A percentile compares a stretch with the other conserved stretches of the same genome.
Evolutionary conservation across 2,329 filamentous ascomycete genomes (phyloP).

Genomic region (Cyphellophora europaea): DNA sequence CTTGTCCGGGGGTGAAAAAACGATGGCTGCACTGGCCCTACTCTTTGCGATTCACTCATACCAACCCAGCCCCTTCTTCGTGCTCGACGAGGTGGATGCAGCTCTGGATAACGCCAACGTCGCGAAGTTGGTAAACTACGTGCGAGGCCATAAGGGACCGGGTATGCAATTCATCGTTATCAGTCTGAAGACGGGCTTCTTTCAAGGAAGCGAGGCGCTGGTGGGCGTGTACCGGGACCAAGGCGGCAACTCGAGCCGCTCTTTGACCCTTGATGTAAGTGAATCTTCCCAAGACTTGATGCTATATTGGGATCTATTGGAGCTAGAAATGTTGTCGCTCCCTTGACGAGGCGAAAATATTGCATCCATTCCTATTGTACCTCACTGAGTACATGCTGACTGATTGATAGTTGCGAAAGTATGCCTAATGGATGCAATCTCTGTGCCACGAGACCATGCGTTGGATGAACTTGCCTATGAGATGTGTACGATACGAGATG

Average conservation of each 20-base stretch:
- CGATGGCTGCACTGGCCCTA: slow-evolving; percentile 92
- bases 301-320: neutral
- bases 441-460: too few species aligned
- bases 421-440: too few species aligned
- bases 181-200: slow-evolving; percentile 86
- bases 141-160: slow-evolving; percentile 78
- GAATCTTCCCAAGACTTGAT: slow-evolving; percentile 3
- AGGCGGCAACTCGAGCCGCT: slow-evolving; percentile 81
- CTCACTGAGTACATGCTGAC: too few species aligned
- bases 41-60: slow-evolving; percentile 95
- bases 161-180: slow-evolving; percentile 99
- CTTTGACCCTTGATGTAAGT: slow-evolving; percentile 91
- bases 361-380: too few species aligned
- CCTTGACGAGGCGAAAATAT: too few species aligned
- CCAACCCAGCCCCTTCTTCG: slow-evolving; percentile 93
- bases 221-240: slow-evolving; percentile 96
- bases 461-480: too few species aligned
- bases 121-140: slow-evolving; percentile 91
- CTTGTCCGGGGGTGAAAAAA: slow-evolving; percentile 93
- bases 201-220: slow-evolving; percentile 91
- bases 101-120: slow-evolving; percentile 98
- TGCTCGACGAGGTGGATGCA: slow-evolving; percentile 94
- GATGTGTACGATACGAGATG: too few species aligned
- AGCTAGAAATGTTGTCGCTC: neutral
- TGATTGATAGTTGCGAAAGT: too few species aligned